Evolutionary conservation across 306 rosid species (phyloP).

Genomic region (Glycyrrhiza uralensis): DNA sequence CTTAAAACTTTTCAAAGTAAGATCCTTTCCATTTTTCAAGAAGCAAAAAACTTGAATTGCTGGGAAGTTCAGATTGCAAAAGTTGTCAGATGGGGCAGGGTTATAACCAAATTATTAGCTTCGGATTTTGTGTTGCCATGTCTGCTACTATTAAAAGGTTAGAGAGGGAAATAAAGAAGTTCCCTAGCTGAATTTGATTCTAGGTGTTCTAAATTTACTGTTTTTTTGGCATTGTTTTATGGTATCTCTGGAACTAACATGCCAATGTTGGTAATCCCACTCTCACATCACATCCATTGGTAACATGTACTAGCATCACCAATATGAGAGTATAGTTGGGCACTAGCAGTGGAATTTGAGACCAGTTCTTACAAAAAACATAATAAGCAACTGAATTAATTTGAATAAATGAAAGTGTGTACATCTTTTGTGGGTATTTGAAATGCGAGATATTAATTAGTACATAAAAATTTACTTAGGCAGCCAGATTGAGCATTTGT

Average conservation of each 20-base stretch:
- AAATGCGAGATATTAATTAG: not conserved
- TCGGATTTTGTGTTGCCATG: conserved; percentile 4
- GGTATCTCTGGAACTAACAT: conserved; percentile 7
- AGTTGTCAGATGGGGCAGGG: conserved; percentile 8
- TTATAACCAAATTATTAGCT: not conserved
- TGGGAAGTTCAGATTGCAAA: not conserved
- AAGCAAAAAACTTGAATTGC: conserved; percentile 10
- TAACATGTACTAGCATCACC: conserved; percentile 5
- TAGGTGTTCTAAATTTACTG: conserved; percentile 1
- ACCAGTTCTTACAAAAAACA: not conserved
- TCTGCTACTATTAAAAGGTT: not conserved
- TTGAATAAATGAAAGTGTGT: not conserved
- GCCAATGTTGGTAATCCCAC: conserved; percentile 1
- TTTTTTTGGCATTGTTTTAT: not conserved
- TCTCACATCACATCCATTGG: not conserved
- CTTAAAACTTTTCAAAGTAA: not conserved
- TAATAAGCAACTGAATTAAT: not conserved
- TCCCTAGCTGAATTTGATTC: conserved; percentile 14
- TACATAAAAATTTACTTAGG: not conserved
- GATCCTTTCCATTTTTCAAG: not conserved
- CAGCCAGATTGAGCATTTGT: not conserved
- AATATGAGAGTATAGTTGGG: conserved; percentile 7
- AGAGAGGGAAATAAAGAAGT: not conserved
- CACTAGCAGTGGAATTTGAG: conserved; percentile 2
- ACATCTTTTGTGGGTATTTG: not conserved